Conservation (phyloP, 2,329 filamentous ascomycete species). For the Cephalotrichum gorgonifer region DNA sequence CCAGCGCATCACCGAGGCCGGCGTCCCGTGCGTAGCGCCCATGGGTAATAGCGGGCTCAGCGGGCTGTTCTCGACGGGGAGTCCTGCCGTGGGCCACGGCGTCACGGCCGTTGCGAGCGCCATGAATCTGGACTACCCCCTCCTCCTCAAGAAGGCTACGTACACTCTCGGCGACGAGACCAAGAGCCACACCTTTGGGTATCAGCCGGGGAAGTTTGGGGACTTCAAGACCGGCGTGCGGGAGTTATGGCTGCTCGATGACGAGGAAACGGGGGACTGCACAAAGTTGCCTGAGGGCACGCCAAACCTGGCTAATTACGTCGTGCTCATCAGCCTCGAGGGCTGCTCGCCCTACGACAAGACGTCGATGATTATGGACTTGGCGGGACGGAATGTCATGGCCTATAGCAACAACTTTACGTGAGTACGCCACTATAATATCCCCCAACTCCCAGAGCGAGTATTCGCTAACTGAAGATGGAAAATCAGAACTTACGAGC, state of each 20-base stretch:
- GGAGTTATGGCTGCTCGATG: slow-evolving; percentile 35
- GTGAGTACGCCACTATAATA: background rate
- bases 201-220: background rate
- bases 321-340: slow-evolving; percentile 51
- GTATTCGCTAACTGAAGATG: background rate
- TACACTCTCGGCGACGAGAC: slow-evolving; percentile 28
- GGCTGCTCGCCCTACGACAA: slow-evolving; percentile 46
- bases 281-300: slow-evolving; percentile 37
- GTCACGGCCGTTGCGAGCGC: slow-evolving; percentile 1
- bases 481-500: background rate
- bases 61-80: slow-evolving; percentile 36
- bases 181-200: background rate
- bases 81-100: slow-evolving; percentile 22
- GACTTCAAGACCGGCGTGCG: slow-evolving; percentile 20
- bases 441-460: background rate
- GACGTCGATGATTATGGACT: slow-evolving; percentile 37
- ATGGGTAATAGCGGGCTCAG: slow-evolving; percentile 37
- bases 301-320: slow-evolving; percentile 43
- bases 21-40: slow-evolving; percentile 41
- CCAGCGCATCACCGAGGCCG: slow-evolving; percentile 39
- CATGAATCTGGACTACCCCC: slow-evolving; percentile 1
- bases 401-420: slow-evolving; percentile 42
- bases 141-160: slow-evolving; percentile 22
- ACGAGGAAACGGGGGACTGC: slow-evolving; percentile 43
- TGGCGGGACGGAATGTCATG: slow-evolving; percentile 50